phyloP scores from a whole-genome alignment of 2,329 filamentous ascomycete species.

The Sporothrix brasiliensis region DNA sequence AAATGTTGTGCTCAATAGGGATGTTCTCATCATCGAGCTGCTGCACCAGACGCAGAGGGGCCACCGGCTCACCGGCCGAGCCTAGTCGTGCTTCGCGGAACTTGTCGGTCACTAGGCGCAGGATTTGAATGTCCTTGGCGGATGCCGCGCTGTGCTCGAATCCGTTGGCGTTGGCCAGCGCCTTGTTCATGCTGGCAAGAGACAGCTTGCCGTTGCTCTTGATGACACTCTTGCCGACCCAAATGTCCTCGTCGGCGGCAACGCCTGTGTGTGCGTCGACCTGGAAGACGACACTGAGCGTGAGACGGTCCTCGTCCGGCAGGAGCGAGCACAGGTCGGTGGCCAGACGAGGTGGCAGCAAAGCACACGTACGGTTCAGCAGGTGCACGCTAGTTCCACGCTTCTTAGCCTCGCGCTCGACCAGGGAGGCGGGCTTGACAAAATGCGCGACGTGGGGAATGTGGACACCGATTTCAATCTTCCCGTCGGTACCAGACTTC shows the following conservation, averaged over 20 bases:
- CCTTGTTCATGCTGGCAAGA: constrained; percentile 82
- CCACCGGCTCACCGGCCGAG: constrained; percentile 75
- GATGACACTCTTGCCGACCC: constrained; percentile 91
- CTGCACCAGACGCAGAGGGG: constrained; percentile 84
- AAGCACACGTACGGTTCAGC: constrained; percentile 82
- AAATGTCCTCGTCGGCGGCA: constrained; percentile 82
- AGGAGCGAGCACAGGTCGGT: constrained; percentile 84
- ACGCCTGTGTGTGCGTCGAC: constrained; percentile 79
- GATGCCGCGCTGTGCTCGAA: constrained; percentile 67
- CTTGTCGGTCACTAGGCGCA: constrained; percentile 81
- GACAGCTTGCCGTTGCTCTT: constrained; percentile 86
- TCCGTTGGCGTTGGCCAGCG: constrained; percentile 66
- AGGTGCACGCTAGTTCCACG: constrained; percentile 94
- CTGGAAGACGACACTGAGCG: constrained; percentile 90
- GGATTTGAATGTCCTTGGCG: constrained; percentile 75
- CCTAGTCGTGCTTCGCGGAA: constrained; percentile 87
- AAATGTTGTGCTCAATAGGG: constrained; percentile 93
- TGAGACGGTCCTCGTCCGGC: constrained; percentile 85
- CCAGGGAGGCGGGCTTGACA: constrained; percentile 91
- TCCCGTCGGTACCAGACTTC: constrained; percentile 78
- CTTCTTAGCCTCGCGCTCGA: constrained; percentile 97
- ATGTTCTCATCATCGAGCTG: constrained; percentile 98
- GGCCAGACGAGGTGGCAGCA: constrained; percentile 84
- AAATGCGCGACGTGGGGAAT: constrained; percentile 96
- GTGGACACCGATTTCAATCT: constrained; percentile 92